Base-by-base conservation (phyloP, 345 rosid genomes). In the Eucalyptus pauciflora region DNA sequence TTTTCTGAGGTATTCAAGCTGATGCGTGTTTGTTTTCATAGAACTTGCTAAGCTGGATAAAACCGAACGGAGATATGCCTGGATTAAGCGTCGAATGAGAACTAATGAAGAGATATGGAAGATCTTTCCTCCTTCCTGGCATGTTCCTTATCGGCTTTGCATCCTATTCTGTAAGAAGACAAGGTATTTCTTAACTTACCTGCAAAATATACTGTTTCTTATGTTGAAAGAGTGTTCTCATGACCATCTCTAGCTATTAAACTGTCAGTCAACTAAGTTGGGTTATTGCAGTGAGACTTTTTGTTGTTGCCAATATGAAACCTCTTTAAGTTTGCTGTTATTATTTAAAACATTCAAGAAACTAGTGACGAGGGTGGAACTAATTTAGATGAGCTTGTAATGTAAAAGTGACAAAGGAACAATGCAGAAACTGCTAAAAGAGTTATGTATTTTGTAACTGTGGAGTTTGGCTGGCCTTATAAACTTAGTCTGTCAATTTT, bases 91-190 rank as follows among this genome's bases (percentile, higher is more conserved):
- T 90, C 94, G 99, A 88, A 97, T 98, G 87, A 95, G 97, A 92
- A 96, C 99, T 86, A 98, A 98, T 88, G 99, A 97, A 92, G 99
- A 98, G 92, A 96, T 95, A 86, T 98, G 99, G 99, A 96, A 97
- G 92, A 97, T 96, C 46, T 98, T 98, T 92, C 99, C 99, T 92
- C 89, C 94, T 69, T 94, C 98, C 45, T 98, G 99, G 99, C 99
- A 97, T 91, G 99, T 98, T 67, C 97, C 99, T 46, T 98, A 98
- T 90, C 96, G 97, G 83, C 94, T 98, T 31, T 96, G 98, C 90
- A 97, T 98, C 95, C 97, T 95, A 90, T 98, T 98, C 92, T 98
- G 99, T 92, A 98, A 98, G 94, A 93, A 95, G 92, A 98, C 99
- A 50, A 97, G 99, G 99, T 97, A 92, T 51, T 56, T 56, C 62